Conservation (phyloP, 805 yeast species). For the Metschnikowia chrysomelidarum region DNA sequence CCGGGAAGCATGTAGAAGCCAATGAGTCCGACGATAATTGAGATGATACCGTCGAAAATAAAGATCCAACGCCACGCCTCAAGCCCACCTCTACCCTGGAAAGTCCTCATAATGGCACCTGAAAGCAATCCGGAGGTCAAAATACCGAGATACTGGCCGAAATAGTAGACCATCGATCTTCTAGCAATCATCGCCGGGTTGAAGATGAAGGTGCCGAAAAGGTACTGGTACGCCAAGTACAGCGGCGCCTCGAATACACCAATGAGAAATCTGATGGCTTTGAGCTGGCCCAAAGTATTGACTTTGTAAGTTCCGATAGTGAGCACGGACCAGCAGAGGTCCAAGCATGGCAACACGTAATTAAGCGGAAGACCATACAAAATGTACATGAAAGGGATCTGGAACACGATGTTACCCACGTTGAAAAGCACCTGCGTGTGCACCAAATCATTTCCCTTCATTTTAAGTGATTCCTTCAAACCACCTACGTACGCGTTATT, state of each 20-base stretch:
- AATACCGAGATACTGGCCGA: constrained; percentile 30
- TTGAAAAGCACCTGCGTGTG: constrained; percentile 25
- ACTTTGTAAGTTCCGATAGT: constrained; percentile 23
- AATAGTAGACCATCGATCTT: constrained; percentile 26
- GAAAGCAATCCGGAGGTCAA: constrained; percentile 30
- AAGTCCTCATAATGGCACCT: constrained; percentile 19
- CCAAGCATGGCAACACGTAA: constrained; percentile 22
- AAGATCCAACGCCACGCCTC: constrained; percentile 22
- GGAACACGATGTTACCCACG: constrained; percentile 27
- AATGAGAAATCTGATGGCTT: constrained; percentile 26
- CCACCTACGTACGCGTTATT: constrained; percentile 30
- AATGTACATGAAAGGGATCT: constrained; percentile 25
- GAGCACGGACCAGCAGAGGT: constrained; percentile 23
- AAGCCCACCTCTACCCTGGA: constrained; percentile 14
- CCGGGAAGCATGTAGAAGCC: constrained; percentile 23
- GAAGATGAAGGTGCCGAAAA: constrained; percentile 25
- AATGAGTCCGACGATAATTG: constrained; percentile 17
- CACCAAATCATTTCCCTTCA: constrained; percentile 30
- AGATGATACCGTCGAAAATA: constrained; percentile 18
- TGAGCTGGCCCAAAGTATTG: constrained; percentile 20
- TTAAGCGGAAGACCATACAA: constrained; percentile 24
- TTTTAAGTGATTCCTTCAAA: constrained; percentile 22
- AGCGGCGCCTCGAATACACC: constrained; percentile 28
- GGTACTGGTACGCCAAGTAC: constrained; percentile 27
- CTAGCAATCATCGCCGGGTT: constrained; percentile 25